phyloP scores from a whole-genome alignment of 2,329 filamentous ascomycete genomes.

The Thielaviopsis musarum region DNA sequence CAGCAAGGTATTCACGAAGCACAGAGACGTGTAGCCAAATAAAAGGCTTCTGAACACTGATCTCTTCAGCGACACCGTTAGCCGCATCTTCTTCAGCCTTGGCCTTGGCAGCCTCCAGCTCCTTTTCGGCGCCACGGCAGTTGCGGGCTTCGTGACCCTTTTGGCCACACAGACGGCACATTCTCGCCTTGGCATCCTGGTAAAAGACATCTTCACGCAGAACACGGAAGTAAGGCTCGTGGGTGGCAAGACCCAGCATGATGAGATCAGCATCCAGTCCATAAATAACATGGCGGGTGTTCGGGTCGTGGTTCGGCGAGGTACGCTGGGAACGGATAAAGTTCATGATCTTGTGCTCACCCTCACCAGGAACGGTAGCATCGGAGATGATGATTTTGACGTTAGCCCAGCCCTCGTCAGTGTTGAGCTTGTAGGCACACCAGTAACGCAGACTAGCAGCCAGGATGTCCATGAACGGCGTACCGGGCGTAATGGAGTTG shows the following conservation, averaged over 20 bases:
- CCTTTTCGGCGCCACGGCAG: constrained; percentile 75
- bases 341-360: constrained; percentile 99
- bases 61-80: constrained; percentile 24
- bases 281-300: constrained; percentile 96
- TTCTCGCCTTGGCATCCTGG: constrained; percentile 66
- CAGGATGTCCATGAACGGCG: constrained; percentile 95
- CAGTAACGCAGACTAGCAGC: constrained; percentile 84
- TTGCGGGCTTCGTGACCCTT: constrained; percentile 78
- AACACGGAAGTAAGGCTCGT: constrained; percentile 93
- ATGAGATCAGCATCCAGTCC: constrained; percentile 95
- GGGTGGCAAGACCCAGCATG: constrained; percentile 92
- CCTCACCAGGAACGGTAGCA: constrained; percentile 91
- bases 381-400: constrained; percentile 98
- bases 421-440: constrained; percentile 95
- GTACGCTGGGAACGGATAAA: constrained; percentile 88
- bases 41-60: constrained; percentile 59
- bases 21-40: constrained; percentile 95
- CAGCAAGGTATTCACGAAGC: constrained; percentile 79
- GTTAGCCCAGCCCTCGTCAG: constrained; percentile 86
- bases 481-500: constrained; percentile 80
- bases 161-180: constrained; percentile 81
- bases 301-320: constrained; percentile 82
- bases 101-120: constrained; percentile 26
- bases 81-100: constrained; percentile 7
- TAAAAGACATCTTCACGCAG: constrained; percentile 93